Evolutionary conservation across 495 filamentous ascomycete genomes (phyloP), one percentile per base, ranked within the genome.

Genomic region (Thozetella sp.): DNA sequence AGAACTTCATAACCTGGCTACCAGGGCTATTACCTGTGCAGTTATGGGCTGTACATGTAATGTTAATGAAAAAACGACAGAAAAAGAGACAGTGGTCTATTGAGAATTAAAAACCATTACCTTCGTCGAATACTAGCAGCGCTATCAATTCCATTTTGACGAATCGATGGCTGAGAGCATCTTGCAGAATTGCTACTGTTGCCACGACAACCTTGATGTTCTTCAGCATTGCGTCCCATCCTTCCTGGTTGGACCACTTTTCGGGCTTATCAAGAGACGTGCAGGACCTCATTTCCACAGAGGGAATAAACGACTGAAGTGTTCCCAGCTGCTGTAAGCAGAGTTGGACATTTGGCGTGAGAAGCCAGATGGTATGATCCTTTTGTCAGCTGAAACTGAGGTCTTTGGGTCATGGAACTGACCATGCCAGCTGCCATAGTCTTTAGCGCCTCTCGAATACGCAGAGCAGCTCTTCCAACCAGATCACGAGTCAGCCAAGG

Each of bases 101-200:
- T 37, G 30, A 37, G 30, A 19, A 55, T 55, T 3, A 20, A 3
- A 20, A 3, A 15, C 12, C 22, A 67, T 27, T 70, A 90, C 89
- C 89, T 82, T 93, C 90, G 67, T 93, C 90, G 63, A 92, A 93
- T 1, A 93, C 76, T 11, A 93, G 66, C 4, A 93, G 67, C 13
- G 81, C 73, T 50, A 93, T 58, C 3, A 74, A 71, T 1, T 76
- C 68, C 66, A 93, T 85, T 20, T 66, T 74, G 9, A 93, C 84
- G 72, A 92, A 93, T 0, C 80, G 89, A 74, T 92, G 88, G 22
- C 68, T 80, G 54, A 93, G 73, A 2, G 90, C 88, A 76, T 92
- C 88, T 9, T 81, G 67, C 20, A 93, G 78, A 17, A 93, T 60
- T n/a, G 80, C 76, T 66, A 84, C 80, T 0, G 89, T 91, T 2